Evolutionary conservation across 2,329 filamentous ascomycete genomes (phyloP).

Genomic region (Penicillium polonicum): DNA sequence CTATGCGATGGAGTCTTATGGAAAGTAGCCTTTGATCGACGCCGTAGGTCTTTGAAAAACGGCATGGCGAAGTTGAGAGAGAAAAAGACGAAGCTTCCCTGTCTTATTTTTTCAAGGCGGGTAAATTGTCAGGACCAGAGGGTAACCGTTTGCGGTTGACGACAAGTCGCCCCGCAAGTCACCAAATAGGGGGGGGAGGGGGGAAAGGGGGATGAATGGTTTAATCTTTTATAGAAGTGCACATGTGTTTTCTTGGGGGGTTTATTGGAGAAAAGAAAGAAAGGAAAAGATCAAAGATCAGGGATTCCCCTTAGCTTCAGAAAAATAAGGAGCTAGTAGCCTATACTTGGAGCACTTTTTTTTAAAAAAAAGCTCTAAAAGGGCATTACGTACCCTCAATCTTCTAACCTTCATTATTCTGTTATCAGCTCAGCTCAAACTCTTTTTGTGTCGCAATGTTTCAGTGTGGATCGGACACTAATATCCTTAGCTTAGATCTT

Average conservation of each 20-base stretch:
- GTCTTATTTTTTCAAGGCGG: background rate
- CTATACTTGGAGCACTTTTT: conserved; percentile 1
- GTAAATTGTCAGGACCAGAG: conserved; percentile 1
- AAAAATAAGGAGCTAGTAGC: background rate
- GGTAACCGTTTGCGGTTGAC: conserved; percentile 36
- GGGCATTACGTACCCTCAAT: conserved; percentile 22
- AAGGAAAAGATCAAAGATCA: background rate
- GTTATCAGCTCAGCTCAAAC: background rate
- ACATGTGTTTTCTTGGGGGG: background rate
- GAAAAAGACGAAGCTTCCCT: conserved; percentile 6
- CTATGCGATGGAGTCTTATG: conserved; percentile 47
- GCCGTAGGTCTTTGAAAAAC: conserved; percentile 74
- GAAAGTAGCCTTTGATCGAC: conserved; percentile 74
- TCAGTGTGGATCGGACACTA: conserved; percentile 26
- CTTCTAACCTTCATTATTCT: background rate
- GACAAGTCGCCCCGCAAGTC: conserved; percentile 21
- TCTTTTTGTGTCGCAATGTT: conserved; percentile 19
- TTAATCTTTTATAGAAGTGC: no score
- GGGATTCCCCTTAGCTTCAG: background rate
- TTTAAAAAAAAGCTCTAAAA: background rate
- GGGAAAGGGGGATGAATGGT: background rate
- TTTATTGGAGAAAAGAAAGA: background rate
- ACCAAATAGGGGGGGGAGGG: conserved; percentile 3
- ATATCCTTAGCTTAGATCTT: conserved; percentile 19
- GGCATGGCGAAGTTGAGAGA: conserved; percentile 42